These are phyloP conservation scores for Aphanomyces euteiches DNA, from an alignment of 352 stramenopile species.

Conservation along the genomic window DNA sequence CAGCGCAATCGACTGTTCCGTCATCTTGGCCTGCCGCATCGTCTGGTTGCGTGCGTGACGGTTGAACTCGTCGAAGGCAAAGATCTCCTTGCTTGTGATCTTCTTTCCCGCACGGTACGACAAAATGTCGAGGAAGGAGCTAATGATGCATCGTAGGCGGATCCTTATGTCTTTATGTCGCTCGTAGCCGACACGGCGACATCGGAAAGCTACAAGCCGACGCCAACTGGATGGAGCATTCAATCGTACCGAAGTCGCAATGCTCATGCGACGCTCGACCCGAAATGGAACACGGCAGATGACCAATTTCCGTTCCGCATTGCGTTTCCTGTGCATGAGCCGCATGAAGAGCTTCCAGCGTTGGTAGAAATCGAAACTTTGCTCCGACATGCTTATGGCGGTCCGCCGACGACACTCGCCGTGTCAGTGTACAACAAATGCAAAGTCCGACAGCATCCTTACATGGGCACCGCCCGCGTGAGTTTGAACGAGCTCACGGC, in stretches of 20 bases:
- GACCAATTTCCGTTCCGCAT: slow-evolving; percentile 74
- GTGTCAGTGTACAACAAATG: slow-evolving; percentile 77
- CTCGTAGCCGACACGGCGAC: slow-evolving; percentile 35
- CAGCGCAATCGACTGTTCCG: slow-evolving; percentile 78
- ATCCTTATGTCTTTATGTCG: slow-evolving; percentile 77
- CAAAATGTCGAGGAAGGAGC: background rate
- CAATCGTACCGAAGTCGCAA: slow-evolving; percentile 68
- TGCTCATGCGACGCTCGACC: slow-evolving; percentile 49
- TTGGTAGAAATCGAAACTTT: slow-evolving; percentile 49
- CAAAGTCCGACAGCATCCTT: slow-evolving; percentile 69
- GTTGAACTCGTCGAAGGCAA: slow-evolving; percentile 66
- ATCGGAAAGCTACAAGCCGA: slow-evolving; percentile 42
- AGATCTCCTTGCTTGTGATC: slow-evolving; percentile 66
- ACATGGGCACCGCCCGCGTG: slow-evolving; percentile 62
- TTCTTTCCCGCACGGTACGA: slow-evolving; percentile 53
- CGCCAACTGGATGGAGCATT: slow-evolving; percentile 52
- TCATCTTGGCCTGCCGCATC: slow-evolving; percentile 66
- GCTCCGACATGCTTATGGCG: slow-evolving; percentile 57
- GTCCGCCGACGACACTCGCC: slow-evolving; percentile 52
- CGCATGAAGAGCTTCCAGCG: slow-evolving; percentile 41
- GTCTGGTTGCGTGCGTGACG: slow-evolving; percentile 64
- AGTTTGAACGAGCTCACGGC: slow-evolving; percentile 53
- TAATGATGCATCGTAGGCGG: slow-evolving; percentile 38
- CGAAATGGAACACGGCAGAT: slow-evolving; percentile 46
- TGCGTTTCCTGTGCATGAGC: slow-evolving; percentile 62